phyloP scores from a whole-genome alignment of 1,284 basidiomycete species.

The Ceratobasidium sp. region DNA sequence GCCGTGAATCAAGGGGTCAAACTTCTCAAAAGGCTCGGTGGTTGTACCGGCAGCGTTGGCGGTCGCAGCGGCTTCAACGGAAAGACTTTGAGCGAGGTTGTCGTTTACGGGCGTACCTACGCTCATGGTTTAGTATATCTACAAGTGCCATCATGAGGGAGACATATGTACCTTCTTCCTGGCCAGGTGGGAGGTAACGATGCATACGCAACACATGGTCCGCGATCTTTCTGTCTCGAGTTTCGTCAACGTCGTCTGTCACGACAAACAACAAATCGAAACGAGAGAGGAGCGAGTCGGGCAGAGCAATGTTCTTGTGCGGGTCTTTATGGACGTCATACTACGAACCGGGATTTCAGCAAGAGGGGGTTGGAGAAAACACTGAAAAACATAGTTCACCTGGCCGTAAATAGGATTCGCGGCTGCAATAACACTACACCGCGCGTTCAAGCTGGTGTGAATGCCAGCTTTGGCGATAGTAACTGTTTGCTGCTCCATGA shows the following conservation, averaged over 20 bases:
- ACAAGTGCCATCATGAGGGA: not conserved
- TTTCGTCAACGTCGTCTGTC: slow-evolving; percentile 97
- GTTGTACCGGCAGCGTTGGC: slow-evolving; percentile 61
- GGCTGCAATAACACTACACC: slow-evolving; percentile 97
- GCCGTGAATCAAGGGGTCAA: slow-evolving; percentile 94
- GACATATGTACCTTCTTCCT: slow-evolving; percentile 81
- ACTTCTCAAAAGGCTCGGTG: slow-evolving; percentile 93
- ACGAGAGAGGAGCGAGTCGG: slow-evolving; percentile 98
- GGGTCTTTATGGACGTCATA: slow-evolving; percentile 99
- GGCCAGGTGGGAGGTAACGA: slow-evolving; percentile 94
- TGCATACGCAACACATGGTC: slow-evolving; percentile 99
- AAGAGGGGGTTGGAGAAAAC: slow-evolving; percentile 21
- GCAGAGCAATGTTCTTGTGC: slow-evolving; percentile 98
- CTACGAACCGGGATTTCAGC: slow-evolving; percentile 59
- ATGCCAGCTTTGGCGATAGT: slow-evolving; percentile 99
- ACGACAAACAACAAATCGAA: slow-evolving; percentile 99
- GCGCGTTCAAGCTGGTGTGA: slow-evolving; percentile 97
- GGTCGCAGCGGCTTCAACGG: slow-evolving; percentile 80
- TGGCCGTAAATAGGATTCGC: slow-evolving; percentile 99
- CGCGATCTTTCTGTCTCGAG: slow-evolving; percentile 92
- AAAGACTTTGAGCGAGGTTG: slow-evolving; percentile 87
- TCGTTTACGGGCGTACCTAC: slow-evolving; percentile 81
- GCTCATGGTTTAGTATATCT: not conserved
- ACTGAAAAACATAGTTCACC: slow-evolving; percentile 61
- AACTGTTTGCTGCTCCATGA: slow-evolving; percentile 99